phyloP scores from a whole-genome alignment of 2,329 filamentous ascomycete species.

The Paecilomyces niveus region DNA sequence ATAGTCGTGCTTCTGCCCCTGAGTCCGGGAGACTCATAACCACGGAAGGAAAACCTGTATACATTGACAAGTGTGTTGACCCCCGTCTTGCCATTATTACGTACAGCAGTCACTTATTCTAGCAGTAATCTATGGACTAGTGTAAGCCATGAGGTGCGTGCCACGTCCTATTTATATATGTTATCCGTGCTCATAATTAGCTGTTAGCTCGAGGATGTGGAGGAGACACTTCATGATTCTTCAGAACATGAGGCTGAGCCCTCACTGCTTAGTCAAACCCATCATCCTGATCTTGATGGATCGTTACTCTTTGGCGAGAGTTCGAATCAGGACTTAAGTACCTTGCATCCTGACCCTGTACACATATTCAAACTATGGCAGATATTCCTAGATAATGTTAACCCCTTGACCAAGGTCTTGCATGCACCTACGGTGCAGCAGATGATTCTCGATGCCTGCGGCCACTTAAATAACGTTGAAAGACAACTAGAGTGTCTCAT shows the following conservation, averaged over 20 bases:
- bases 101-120: not conserved
- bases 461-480: conserved; percentile 10
- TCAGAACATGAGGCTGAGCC: not conserved
- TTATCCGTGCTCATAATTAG: not conserved
- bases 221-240: conserved; percentile 5
- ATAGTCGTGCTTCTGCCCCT: not conserved
- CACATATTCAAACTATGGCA: conserved; percentile 18
- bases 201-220: conserved; percentile 5
- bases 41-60: conserved; percentile 5
- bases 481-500: conserved; percentile 21
- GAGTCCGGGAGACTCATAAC: conserved; percentile 7
- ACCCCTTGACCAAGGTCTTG: conserved; percentile 18
- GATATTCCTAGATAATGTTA: conserved; percentile 16
- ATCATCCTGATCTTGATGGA: conserved; percentile 2
- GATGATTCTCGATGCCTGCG: conserved; percentile 16
- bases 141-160: conserved; percentile 6
- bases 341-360: conserved; percentile 10
- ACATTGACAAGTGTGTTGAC: conserved; percentile 8
- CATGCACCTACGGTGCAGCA: conserved; percentile 18
- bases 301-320: conserved; percentile 1
- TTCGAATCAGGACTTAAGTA: too few species aligned
- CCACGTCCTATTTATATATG: not conserved
- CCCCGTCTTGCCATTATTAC: not conserved
- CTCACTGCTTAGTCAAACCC: not conserved
- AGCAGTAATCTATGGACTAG: conserved; percentile 9